Evolutionary conservation across 75 land plant genomes (phyloP).

Genomic region (Gnetum montanum): DNA sequence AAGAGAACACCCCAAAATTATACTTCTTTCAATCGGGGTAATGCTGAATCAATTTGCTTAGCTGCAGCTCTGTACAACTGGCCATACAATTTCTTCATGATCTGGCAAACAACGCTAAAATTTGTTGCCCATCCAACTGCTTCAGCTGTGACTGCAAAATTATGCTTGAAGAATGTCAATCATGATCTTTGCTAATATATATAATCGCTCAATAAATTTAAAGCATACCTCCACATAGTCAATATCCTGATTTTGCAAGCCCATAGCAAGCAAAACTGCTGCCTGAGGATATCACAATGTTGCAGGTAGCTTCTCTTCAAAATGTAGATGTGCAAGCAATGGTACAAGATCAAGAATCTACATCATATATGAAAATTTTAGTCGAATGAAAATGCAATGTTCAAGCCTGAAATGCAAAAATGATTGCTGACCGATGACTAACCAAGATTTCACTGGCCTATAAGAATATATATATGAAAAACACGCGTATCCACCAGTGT

Average conservation of each 20-base stretch:
- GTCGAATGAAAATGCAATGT: no score
- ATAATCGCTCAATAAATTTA: no score
- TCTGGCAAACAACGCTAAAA: constrained; percentile 65
- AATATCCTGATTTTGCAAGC: constrained; percentile 64
- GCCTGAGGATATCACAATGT: constrained; percentile 66
- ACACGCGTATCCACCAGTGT: no score
- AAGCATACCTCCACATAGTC: constrained; percentile 56
- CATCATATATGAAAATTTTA: no score
- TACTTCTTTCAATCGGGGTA: constrained; percentile 71
- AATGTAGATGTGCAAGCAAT: constrained; percentile 53
- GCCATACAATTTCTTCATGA: constrained; percentile 61
- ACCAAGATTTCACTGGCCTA: no score
- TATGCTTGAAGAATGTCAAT: neutral
- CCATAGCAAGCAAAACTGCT: constrained; percentile 70
- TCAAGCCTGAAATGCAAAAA: no score
- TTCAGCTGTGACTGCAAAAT: constrained; percentile 46
- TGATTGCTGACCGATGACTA: no score
- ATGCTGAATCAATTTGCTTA: constrained; percentile 46
- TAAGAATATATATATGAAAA: no score
- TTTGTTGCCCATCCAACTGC: constrained; percentile 53
- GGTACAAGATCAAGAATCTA: constrained; percentile 76
- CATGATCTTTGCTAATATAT: neutral
- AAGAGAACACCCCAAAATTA: no score
- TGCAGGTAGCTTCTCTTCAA: constrained; percentile 63
- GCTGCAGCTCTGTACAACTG: constrained; percentile 51